Evolutionary conservation across 306 rosid genomes (phyloP).

Genomic region (Cyclanthera cordifolia): DNA sequence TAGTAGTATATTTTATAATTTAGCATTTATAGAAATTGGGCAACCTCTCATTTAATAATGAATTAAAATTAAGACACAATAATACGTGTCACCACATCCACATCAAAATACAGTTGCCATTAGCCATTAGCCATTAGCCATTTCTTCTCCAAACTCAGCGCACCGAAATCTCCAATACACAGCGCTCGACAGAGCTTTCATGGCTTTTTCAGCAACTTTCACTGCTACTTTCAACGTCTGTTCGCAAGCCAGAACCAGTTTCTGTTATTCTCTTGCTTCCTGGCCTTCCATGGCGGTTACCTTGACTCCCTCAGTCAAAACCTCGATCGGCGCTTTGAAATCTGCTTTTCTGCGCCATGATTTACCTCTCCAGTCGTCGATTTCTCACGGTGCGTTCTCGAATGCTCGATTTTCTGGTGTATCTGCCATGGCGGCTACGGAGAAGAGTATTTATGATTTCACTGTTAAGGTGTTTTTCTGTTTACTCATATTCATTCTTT

Average conservation of each 20-base stretch:
- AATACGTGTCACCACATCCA: no score
- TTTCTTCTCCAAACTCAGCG: neutral
- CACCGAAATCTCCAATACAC: neutral
- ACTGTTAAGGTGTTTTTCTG: constrained; percentile 52
- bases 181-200: constrained; percentile 16
- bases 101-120: no score
- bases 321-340: constrained; percentile 46
- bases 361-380: constrained; percentile 28
- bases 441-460: constrained; percentile 66
- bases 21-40: no score
- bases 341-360: constrained; percentile 39
- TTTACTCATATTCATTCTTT: neutral
- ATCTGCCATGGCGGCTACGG: constrained; percentile 64
- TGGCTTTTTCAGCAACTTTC: constrained; percentile 43
- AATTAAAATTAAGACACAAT: no score
- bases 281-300: constrained; percentile 26
- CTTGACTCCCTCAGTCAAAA: constrained; percentile 27
- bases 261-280: constrained; percentile 17
- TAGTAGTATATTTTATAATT: no score
- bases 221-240: constrained; percentile 23
- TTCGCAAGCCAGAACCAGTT: constrained; percentile 17
- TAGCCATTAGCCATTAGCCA: no score
- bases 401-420: constrained; percentile 39
- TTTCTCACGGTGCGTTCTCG: constrained; percentile 15
- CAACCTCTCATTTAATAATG: no score